A percentile compares a stretch with the other conserved stretches of the same genome.
phyloP scores from a whole-genome alignment of 331 rosid species.

The Pyrus hybrid region DNA sequence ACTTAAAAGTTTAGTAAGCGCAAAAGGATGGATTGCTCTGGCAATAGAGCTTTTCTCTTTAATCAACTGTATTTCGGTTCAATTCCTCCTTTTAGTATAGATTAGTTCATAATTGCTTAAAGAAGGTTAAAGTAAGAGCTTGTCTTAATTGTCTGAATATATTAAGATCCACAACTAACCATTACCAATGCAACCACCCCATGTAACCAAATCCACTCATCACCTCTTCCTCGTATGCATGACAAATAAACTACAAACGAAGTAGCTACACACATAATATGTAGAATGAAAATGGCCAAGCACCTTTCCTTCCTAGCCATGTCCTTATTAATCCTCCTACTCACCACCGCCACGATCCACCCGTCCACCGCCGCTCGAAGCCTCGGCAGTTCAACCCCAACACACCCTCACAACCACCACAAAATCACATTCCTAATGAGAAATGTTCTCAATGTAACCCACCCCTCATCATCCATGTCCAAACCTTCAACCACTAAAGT shows the following conservation, averaged over 20 bases:
- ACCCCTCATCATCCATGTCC: constrained; percentile 6
- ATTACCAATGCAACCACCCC: not conserved
- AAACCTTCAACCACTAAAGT: constrained; percentile 26
- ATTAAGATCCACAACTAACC: not conserved
- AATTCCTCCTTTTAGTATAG: no score
- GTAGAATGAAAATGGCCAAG: constrained; percentile 32
- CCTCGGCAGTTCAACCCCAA: constrained; percentile 25
- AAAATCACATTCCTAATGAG: constrained; percentile 53
- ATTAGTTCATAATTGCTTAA: no score
- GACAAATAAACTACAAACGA: not conserved
- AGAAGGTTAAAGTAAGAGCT: no score
- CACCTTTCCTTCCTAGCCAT: constrained; percentile 9
- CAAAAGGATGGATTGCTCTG: no score
- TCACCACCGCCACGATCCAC: constrained; percentile 15
- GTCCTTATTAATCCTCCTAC: constrained; percentile 17
- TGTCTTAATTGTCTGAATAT: no score
- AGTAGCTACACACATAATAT: not conserved
- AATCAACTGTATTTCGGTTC: no score
- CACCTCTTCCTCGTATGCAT: not conserved
- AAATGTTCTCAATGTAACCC: constrained; percentile 33
- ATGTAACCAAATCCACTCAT: constrained; percentile 2
- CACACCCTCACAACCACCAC: constrained; percentile 32
- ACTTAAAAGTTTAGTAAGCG: no score
- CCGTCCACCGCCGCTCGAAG: constrained; percentile 34
- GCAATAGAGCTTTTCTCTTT: no score